phyloP scores from a whole-genome alignment of 2,329 filamentous ascomycete species.

The Ceratocystis eucalypticola region DNA sequence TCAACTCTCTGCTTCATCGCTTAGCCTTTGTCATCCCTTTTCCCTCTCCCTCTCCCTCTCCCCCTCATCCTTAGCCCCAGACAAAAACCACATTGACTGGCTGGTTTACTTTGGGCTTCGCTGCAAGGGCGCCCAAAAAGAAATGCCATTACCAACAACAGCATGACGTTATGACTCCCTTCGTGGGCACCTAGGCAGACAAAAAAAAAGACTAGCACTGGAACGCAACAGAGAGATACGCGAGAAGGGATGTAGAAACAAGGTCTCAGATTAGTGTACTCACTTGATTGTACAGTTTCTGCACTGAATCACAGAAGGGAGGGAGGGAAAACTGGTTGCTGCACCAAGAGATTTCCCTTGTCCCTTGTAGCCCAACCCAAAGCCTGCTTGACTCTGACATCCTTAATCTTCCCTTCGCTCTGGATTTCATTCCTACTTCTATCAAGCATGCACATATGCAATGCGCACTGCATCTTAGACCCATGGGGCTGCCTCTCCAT shows the following conservation, averaged over 20 bases:
- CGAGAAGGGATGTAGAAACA: conserved; percentile 2
- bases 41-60: neutral
- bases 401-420: neutral
- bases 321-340: neutral
- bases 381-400: neutral
- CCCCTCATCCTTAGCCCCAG: neutral
- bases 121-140: neutral
- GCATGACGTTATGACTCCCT: neutral
- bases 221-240: neutral
- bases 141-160: neutral
- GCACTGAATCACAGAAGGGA: neutral
- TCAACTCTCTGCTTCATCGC: neutral
- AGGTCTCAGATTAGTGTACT: neutral
- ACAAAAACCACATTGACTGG: neutral
- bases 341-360: neutral
- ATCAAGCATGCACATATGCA: neutral
- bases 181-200: neutral
- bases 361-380: neutral
- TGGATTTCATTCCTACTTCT: neutral
- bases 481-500: neutral
- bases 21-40: neutral
- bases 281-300: neutral
- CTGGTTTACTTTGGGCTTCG: neutral
- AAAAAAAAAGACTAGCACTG: neutral
- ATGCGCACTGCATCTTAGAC: neutral